These are phyloP conservation scores for Jamesozyma piceae DNA, from an alignment of 805 yeast species.

Conservation along the genomic window DNA sequence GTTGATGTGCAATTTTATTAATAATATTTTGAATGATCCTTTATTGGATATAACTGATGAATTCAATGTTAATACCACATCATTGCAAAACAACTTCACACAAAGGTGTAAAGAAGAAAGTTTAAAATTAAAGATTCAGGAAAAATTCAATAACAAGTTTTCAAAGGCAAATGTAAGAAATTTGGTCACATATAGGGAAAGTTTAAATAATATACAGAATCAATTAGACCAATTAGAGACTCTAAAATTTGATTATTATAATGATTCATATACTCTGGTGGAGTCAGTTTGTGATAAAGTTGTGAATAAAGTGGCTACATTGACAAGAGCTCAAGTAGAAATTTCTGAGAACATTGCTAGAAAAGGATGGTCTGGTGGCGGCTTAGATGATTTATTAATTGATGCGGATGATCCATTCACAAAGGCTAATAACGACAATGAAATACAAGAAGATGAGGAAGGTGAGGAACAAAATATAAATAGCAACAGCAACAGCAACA, in stretches of 20 bases:
- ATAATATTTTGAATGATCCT: slow-evolving; percentile 48
- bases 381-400: slow-evolving; percentile 58
- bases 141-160: slow-evolving; percentile 48
- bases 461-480: neutral
- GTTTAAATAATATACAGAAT: slow-evolving; percentile 55
- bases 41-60: slow-evolving; percentile 36
- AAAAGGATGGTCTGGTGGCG: slow-evolving; percentile 85
- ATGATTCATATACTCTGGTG: slow-evolving; percentile 50
- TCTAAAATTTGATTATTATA: slow-evolving; percentile 65
- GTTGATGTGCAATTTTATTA: slow-evolving; percentile 50
- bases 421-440: slow-evolving; percentile 10
- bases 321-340: slow-evolving; percentile 72
- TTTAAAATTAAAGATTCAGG: slow-evolving; percentile 46
- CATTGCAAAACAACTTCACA: slow-evolving; percentile 47
- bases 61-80: slow-evolving; percentile 36
- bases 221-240: slow-evolving; percentile 74
- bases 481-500: neutral
- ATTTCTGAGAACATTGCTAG: slow-evolving; percentile 71
- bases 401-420: slow-evolving; percentile 60
- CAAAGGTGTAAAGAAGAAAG: slow-evolving; percentile 44
- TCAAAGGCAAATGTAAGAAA: slow-evolving; percentile 55
- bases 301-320: slow-evolving; percentile 47
- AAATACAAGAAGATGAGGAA: neutral
- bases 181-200: slow-evolving; percentile 55
- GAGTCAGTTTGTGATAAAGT: slow-evolving; percentile 52